Evolutionary conservation across 768 basidiomycete species (phyloP).

Genomic region (Boletus tomentosulus): DNA sequence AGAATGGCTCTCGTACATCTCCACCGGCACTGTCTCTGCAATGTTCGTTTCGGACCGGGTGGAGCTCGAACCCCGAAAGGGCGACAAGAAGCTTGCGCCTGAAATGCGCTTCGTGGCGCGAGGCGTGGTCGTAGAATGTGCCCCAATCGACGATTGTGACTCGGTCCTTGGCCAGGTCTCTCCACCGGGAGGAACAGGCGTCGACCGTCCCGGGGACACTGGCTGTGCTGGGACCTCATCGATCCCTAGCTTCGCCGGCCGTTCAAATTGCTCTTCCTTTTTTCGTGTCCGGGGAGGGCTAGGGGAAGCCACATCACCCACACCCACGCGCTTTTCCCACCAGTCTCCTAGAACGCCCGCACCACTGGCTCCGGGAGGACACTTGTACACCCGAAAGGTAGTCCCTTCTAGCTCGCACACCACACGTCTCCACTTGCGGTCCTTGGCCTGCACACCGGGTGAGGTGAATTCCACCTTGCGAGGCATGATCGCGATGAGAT

Average conservation of each 20-base stretch:
- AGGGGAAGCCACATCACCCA: slow-evolving; percentile 49
- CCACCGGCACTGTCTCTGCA: slow-evolving; percentile 20
- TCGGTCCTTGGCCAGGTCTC: slow-evolving; percentile 12
- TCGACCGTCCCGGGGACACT: slow-evolving; percentile 1
- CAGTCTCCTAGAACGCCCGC: slow-evolving; percentile 60
- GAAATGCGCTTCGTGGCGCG: slow-evolving; percentile 23
- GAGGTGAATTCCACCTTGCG: slow-evolving; percentile 90
- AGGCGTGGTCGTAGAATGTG: slow-evolving; percentile 15
- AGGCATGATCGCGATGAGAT: slow-evolving; percentile 76
- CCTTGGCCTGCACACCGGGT: slow-evolving; percentile 83
- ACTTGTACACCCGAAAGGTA: slow-evolving; percentile 72
- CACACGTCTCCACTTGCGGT: slow-evolving; percentile 88
- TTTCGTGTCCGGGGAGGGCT: slow-evolving; percentile 23
- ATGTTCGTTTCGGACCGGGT: slow-evolving; percentile 7
- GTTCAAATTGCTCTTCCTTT: slow-evolving; percentile 26
- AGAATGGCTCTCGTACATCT: slow-evolving; percentile 19
- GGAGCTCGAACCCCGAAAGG: slow-evolving; percentile 18
- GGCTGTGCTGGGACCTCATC: slow-evolving; percentile 5
- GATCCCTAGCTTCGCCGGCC: slow-evolving; percentile 21
- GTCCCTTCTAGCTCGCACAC: slow-evolving; percentile 93
- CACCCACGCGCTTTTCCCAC: slow-evolving; percentile 78
- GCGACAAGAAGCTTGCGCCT: slow-evolving; percentile 26
- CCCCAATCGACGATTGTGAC: slow-evolving; percentile 24
- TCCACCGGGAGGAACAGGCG: slow-evolving; percentile 3
- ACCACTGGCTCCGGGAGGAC: slow-evolving; percentile 38